Evolutionary conservation across 2,329 filamentous ascomycete species (phyloP).

Genomic region (Ophiostoma sp.): DNA sequence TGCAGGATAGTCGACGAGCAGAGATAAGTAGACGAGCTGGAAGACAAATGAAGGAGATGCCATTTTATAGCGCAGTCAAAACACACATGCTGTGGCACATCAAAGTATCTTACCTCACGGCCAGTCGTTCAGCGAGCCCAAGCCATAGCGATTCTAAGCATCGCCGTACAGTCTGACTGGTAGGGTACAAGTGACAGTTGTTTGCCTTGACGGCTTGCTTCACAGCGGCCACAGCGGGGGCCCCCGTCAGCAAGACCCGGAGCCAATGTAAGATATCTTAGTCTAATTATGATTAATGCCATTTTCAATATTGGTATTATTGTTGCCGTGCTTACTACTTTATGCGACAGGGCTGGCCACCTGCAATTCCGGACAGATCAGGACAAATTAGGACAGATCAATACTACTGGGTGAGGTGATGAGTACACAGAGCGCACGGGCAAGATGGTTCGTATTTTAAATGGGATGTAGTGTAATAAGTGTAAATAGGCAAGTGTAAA

Average conservation of each 20-base stretch:
- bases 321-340: not conserved
- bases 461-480: no score
- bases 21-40: not conserved
- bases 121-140: not conserved
- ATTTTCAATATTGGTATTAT: not conserved
- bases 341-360: conserved; percentile 10
- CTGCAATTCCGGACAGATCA: not conserved
- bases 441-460: no score
- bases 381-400: no score
- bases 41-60: not conserved
- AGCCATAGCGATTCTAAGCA: not conserved
- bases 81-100: not conserved
- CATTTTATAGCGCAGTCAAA: not conserved
- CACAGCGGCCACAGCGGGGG: no score
- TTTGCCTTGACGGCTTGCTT: no score
- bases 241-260: no score
- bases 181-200: no score
- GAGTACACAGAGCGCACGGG: no score
- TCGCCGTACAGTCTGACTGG: no score
- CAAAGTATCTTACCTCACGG: not conserved
- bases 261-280: no score
- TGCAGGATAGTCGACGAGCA: not conserved
- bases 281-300: no score
- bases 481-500: not conserved
- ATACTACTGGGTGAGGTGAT: no score